phyloP scores from a whole-genome alignment of 345 rosid species.

The Citrus cavaleriei region DNA sequence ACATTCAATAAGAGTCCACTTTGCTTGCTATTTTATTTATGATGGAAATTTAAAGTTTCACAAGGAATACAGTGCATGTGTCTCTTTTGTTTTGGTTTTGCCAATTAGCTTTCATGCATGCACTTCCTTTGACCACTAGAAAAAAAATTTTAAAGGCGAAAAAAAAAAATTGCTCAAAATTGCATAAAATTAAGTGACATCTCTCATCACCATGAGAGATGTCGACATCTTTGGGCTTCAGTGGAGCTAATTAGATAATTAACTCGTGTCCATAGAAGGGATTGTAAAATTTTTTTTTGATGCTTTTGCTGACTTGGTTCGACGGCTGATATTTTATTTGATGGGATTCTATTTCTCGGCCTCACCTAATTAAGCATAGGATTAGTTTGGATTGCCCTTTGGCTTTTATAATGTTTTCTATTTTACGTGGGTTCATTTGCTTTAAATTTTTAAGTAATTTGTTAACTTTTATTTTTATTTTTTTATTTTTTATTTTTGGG shows the following conservation, averaged over 20 bases:
- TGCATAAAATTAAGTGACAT: not conserved
- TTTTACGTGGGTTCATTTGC: too few species aligned
- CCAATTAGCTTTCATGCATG: not conserved
- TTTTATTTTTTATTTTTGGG: too few species aligned
- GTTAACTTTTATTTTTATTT: too few species aligned
- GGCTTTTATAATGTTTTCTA: too few species aligned
- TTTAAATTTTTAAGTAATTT: too few species aligned
- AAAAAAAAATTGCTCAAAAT: too few species aligned
- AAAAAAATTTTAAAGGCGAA: too few species aligned
- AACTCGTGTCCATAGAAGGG: not conserved
- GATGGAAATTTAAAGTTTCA: not conserved
- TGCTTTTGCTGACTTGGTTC: not conserved
- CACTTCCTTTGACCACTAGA: not conserved
- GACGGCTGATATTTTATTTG: not conserved
- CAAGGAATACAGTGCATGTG: not conserved
- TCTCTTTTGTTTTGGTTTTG: not conserved
- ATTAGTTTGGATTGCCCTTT: too few species aligned
- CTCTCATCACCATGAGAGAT: too few species aligned
- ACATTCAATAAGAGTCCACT: not conserved
- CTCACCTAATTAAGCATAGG: not conserved
- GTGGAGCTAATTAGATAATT: not conserved
- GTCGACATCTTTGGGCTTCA: not conserved
- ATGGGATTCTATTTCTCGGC: not conserved
- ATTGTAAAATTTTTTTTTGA: too few species aligned
- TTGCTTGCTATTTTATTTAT: not conserved